Evolutionary conservation across 2,329 filamentous ascomycete species (phyloP), one percentile per base, ranked within the genome.

Genomic region (Dothiorella sarmentorum): DNA sequence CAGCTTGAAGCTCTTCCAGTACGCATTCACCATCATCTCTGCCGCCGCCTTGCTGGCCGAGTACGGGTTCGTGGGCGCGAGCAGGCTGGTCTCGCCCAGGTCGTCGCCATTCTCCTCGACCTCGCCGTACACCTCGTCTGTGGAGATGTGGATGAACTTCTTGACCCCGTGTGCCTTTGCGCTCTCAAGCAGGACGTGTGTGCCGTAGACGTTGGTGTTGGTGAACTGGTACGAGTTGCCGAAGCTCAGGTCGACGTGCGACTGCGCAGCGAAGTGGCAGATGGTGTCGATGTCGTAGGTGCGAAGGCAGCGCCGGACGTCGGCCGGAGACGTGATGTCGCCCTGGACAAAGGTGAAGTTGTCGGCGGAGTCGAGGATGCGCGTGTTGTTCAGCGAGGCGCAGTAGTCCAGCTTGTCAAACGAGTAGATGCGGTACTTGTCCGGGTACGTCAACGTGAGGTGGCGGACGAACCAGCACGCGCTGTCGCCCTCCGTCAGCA

Each of bases 391-490:
- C 65, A 91, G 78, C 7, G 89, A 89, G 7, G 89, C 82, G 75
- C 88, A 91, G 75, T 91, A 91, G 71, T 93, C 89, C 60, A 93
- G 80, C 74, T 92, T 93, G 76, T 94, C 90, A 67, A 92, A 91
- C 31, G 87, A 92, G 52, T 93, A 80, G 62, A 93, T 83, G 68
- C 89, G 89, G 79, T 94, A 94, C 63, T 83, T 80, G 38, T 85
- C 71, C 3, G 87, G 82, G 68, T 93, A 93, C 31, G 86, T 90
- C 60, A 89, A 75, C 10, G 85, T 85, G 55, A 94, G 79, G 73
- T 93, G 89, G 61, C 90, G 86, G 62, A 90, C 87, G 35, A 93
- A 81, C 90, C 90, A 93, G 71, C 87, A 91, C 56, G 88, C 89
- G 73, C 88, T 91, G 68, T 52, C 13, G 15, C 9, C 7, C 20